These are phyloP conservation scores for Metroxylon sagu DNA, from an alignment of 176 grass and related monocot species.

Conservation along the genomic window DNA sequence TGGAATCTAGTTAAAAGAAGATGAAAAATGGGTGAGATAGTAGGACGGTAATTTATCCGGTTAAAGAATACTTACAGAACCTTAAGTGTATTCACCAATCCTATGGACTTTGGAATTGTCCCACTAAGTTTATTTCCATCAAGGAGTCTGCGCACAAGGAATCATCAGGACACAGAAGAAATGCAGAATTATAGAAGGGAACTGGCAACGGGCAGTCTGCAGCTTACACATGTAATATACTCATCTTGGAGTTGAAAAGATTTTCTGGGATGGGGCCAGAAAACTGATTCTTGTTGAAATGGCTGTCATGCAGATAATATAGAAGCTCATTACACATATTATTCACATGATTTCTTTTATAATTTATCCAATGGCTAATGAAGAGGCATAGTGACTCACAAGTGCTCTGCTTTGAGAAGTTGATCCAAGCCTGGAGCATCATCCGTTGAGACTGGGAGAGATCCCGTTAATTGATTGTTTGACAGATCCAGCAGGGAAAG, in stretches of 20 bases:
- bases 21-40: neutral
- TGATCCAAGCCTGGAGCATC: constrained; percentile 33
- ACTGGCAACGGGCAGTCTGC: neutral
- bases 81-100: constrained; percentile 21
- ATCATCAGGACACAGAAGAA: constrained; percentile 1
- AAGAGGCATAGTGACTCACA: constrained; percentile 25
- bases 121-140: constrained; percentile 37
- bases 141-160: constrained; percentile 33
- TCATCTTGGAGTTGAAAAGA: constrained; percentile 42
- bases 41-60: too few species aligned
- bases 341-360: too few species aligned
- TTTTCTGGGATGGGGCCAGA: constrained; percentile 4
- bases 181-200: neutral
- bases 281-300: constrained; percentile 39
- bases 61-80: constrained; percentile 29
- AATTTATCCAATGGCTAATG: neutral
- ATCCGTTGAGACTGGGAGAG: constrained; percentile 32
- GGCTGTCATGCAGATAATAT: constrained; percentile 18
- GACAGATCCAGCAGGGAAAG: constrained; percentile 34
- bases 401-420: constrained; percentile 28
- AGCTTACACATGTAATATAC: constrained; percentile 35
- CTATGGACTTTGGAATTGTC: constrained; percentile 26
- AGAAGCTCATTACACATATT: neutral
- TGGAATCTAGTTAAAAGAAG: constrained; percentile 10
- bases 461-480: constrained; percentile 33